phyloP scores from a whole-genome alignment of 441 rosid species.

The Rhodomyrtus psidioides region DNA sequence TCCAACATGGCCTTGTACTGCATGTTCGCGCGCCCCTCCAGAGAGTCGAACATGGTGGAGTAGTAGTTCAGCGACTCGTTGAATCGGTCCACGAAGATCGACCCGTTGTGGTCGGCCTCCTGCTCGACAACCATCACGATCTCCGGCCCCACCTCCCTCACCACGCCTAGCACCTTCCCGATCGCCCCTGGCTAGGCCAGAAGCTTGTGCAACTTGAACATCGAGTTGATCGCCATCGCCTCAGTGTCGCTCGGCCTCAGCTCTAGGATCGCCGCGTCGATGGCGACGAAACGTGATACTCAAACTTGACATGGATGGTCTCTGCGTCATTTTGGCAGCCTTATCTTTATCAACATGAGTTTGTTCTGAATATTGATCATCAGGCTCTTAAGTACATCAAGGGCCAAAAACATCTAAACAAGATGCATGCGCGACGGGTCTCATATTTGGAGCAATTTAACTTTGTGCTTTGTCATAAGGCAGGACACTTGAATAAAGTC shows the following conservation, averaged over 20 bases:
- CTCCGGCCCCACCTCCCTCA: not conserved
- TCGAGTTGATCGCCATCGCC: slow-evolving; percentile 2
- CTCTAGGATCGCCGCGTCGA: not conserved
- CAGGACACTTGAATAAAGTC: too few species aligned
- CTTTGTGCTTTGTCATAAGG: too few species aligned
- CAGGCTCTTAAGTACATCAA: too few species aligned
- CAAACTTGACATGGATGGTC: not conserved
- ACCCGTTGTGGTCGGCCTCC: not conserved
- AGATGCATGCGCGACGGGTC: too few species aligned
- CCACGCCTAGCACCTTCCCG: not conserved
- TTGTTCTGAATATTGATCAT: too few species aligned
- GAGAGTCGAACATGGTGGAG: not conserved
- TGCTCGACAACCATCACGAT: slow-evolving; percentile 3
- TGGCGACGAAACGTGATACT: not conserved
- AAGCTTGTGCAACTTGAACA: slow-evolving; percentile 5
- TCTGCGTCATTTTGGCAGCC: too few species aligned
- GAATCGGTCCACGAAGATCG: slow-evolving; percentile 1
- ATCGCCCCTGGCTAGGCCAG: not conserved
- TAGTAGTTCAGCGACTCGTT: slow-evolving; percentile 1
- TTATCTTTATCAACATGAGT: too few species aligned
- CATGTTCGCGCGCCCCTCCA: not conserved
- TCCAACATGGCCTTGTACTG: not conserved
- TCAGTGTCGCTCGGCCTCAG: not conserved
- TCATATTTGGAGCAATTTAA: too few species aligned
- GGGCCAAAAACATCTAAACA: too few species aligned